Evolutionary conservation across 2,329 filamentous ascomycete species (phyloP), one percentile per base, ranked within the genome.

Genomic region (Blastomyces emzantsi): DNA sequence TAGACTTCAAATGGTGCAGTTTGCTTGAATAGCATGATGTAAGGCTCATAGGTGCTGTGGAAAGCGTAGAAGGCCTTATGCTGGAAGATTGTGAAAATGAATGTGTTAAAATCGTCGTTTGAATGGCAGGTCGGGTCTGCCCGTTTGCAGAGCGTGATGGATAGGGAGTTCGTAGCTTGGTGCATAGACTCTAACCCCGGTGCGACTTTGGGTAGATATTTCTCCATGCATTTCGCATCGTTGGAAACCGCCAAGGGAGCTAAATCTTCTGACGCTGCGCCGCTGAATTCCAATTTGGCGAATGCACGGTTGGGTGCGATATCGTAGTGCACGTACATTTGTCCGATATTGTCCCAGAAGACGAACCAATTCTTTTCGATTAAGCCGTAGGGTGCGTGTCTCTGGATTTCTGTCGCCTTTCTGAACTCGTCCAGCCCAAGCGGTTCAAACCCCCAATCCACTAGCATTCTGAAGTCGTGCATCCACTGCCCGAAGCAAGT

Each of bases 291-390:
- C 11, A 85, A 69, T 49, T 74, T 72, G 0, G 83, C 78, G 67
- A 85, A 86, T 0, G 74, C 74, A 0, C 84, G 80, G 22, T 73
- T 73, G 0, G 83, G 83, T 0, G 69, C 67, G 1, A 85, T 69
- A 66, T 85, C 82, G 69, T 85, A 79, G 69, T 86, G 83, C 0
- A 77, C 75, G 69, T 84, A 84, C 60, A 78, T 72, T 25, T 76
- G 69, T 5, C 77, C 78, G 0, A 74, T 64, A 0, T 65, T 64
- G 65, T 85, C 83, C 84, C 84, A 87, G 73, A 86, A 87, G 2
- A 83, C 65, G 66, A 86, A 87, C 76, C 79, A 87, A 68, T 87
- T 87, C 78, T 86, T 86, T 73, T 87, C 84, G 33, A 86, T 68
- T 0, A 67, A 45, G 2, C 70, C 69, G 67, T 74, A 81, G 0